Conservation (phyloP, 805 yeast genomes). For the Yamadazyma endophytica region DNA sequence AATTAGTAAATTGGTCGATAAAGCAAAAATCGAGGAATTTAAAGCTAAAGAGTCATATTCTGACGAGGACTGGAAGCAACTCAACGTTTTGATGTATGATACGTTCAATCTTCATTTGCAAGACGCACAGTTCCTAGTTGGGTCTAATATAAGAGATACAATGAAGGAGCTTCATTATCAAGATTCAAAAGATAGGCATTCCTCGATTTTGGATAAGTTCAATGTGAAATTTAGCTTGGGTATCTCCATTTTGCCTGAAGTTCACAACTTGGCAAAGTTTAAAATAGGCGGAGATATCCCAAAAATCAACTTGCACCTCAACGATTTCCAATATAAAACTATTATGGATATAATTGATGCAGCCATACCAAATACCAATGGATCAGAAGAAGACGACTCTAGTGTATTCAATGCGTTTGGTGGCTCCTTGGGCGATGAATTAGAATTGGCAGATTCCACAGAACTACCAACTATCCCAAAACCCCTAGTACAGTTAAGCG, state of each 20-base stretch:
- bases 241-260: conserved; percentile 80
- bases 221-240: conserved; percentile 73
- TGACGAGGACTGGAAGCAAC: conserved; percentile 67
- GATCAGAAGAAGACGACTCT: conserved; percentile 26
- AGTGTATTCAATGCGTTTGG: conserved; percentile 35
- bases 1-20: conserved; percentile 73
- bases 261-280: conserved; percentile 66
- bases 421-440: conserved; percentile 7
- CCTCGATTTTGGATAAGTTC: conserved; percentile 70
- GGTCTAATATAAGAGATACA: conserved; percentile 74
- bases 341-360: conserved; percentile 73
- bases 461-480: not conserved
- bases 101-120: conserved; percentile 70
- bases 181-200: conserved; percentile 35
- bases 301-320: conserved; percentile 61
- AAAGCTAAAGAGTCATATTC: conserved; percentile 58
- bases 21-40: conserved; percentile 61
- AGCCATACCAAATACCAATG: conserved; percentile 54
- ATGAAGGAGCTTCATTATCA: conserved; percentile 61
- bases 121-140: conserved; percentile 86
- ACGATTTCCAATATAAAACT: conserved; percentile 87
- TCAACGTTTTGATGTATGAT: conserved; percentile 85
- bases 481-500: conserved; percentile 5
- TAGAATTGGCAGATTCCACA: conserved; percentile 13
- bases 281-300: conserved; percentile 78